These are phyloP conservation scores for Metschnikowia henanensis DNA, from an alignment of 805 yeast species.

Conservation along the genomic window DNA sequence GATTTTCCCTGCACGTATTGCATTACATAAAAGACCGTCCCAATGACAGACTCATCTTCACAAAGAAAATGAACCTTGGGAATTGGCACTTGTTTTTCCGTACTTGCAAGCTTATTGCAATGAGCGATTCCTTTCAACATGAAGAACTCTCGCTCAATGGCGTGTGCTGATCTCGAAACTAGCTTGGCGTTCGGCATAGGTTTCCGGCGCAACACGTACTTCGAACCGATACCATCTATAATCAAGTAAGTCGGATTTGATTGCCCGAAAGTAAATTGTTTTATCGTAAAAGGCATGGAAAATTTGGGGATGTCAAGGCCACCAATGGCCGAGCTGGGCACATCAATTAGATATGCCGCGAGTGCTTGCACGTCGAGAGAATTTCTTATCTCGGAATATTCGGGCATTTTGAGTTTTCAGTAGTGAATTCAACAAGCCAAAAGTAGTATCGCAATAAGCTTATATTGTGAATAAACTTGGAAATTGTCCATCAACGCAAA, in stretches of 20 bases:
- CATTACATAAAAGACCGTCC: conserved; percentile 60
- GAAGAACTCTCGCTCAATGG: conserved; percentile 60
- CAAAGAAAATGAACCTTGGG: conserved; percentile 53
- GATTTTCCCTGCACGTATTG: conserved; percentile 57
- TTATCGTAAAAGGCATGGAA: conserved; percentile 26
- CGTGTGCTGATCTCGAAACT: conserved; percentile 57
- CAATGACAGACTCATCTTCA: conserved; percentile 54
- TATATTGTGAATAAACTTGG: no score
- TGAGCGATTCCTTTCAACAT: conserved; percentile 42
- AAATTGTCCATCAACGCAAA: no score
- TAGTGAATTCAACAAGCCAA: no score
- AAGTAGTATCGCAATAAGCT: no score
- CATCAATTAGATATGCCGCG: conserved; percentile 21
- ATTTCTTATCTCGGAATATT: conserved; percentile 35
- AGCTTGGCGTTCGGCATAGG: conserved; percentile 51
- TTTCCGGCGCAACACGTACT: conserved; percentile 55
- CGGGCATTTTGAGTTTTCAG: conserved; percentile 10
- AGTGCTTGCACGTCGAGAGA: conserved; percentile 29
- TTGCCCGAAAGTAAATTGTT: conserved; percentile 63
- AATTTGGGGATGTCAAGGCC: conserved; percentile 24
- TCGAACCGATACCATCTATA: conserved; percentile 37
- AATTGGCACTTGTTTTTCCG: conserved; percentile 45
- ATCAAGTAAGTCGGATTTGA: conserved; percentile 61
- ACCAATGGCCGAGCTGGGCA: conserved; percentile 19
- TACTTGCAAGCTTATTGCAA: conserved; percentile 23